Percentiles rank a stretch among this genome's conserved stretches.
Conservation (phyloP, 1,139 yeast species). For the Yamadazyma pseudoaaseri region DNA sequence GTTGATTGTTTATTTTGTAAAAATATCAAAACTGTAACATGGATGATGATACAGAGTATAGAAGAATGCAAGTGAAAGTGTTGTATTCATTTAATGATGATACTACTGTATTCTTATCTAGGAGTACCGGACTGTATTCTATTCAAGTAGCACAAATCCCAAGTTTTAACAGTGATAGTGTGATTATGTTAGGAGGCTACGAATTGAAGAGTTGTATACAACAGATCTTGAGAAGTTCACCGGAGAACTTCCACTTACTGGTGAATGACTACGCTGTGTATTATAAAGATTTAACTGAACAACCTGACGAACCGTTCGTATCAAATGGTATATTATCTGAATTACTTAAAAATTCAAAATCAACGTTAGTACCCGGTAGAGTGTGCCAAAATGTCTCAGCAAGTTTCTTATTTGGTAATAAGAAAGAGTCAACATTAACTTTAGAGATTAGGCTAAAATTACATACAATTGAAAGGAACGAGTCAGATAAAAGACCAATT, state of each 20-base stretch:
- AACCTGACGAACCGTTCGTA: slow-evolving; percentile 73
- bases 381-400: slow-evolving; percentile 70
- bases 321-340: slow-evolving; percentile 65
- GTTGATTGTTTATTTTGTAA: no score
- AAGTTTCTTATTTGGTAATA: slow-evolving; percentile 45
- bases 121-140: slow-evolving; percentile 44
- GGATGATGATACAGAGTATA: slow-evolving; percentile 26
- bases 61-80: slow-evolving; percentile 53
- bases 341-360: slow-evolving; percentile 26
- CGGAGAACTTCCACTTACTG: slow-evolving; percentile 53
- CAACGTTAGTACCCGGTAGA: slow-evolving; percentile 59
- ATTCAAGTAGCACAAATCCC: slow-evolving; percentile 48
- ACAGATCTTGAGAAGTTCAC: slow-evolving; percentile 52
- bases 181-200: slow-evolving; percentile 52
- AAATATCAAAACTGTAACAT: no score
- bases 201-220: slow-evolving; percentile 52
- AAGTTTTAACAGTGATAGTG: slow-evolving; percentile 22
- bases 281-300: slow-evolving; percentile 70
- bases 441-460: slow-evolving; percentile 64
- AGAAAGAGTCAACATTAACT: slow-evolving; percentile 48
- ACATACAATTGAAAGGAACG: slow-evolving; percentile 36
- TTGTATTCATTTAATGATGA: slow-evolving; percentile 61
- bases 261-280: slow-evolving; percentile 65
- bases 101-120: slow-evolving; percentile 55
- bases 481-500: slow-evolving; percentile 6